Evolutionary conservation across 805 yeast species (phyloP), one percentile per base, ranked within the genome.

Genomic region (Sugiyamaella qingdaonensis): DNA sequence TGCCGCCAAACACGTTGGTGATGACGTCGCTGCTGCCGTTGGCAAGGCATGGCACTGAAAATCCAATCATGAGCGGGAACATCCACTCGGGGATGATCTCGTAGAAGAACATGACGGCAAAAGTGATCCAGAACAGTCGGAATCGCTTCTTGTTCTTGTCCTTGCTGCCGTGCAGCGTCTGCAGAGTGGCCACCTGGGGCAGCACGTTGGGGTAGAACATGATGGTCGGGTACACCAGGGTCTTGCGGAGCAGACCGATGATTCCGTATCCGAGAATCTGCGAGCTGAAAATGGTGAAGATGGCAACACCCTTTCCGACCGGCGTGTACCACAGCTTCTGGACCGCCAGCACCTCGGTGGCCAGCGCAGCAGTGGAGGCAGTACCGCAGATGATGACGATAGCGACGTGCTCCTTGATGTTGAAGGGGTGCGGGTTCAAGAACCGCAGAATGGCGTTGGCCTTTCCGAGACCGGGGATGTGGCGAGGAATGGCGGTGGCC

Each of bases 201-300:
- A 84, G 72, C 56, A 78, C 76, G 27, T 79, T 73, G 9, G 88
- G 88, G 86, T 87, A 84, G 54, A 82, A 71, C 62, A 82, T 79
- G 33, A 78, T 71, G 13, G 85, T 77, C 11, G 87, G 84, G 58
- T 79, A 77, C 35, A 84, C 84, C 53, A 83, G 73, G 53, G 80
- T 73, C 64, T 78, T 75, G 64, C 85, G 74, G 34, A 81, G 72
- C 52, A 84, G 51, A 29, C 88, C 88, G 46, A 86, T 86, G 37
- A 81, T 71, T 49, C 86, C 85, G 61, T 81, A 82, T 31, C 88
- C 88, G 55, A 84, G 69, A 67, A 78, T 74, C 67, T 84, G 88
- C 36, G 87, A 66, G 21, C 68, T 61, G 57, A 68, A 67, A 36
- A 66, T 63, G 44, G 65, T 56, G 57, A 69, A 66, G 52, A 69